These are phyloP conservation scores for Geotrichum klebahnii DNA, from an alignment of 1,139 yeast genomes.

Conservation along the genomic window DNA sequence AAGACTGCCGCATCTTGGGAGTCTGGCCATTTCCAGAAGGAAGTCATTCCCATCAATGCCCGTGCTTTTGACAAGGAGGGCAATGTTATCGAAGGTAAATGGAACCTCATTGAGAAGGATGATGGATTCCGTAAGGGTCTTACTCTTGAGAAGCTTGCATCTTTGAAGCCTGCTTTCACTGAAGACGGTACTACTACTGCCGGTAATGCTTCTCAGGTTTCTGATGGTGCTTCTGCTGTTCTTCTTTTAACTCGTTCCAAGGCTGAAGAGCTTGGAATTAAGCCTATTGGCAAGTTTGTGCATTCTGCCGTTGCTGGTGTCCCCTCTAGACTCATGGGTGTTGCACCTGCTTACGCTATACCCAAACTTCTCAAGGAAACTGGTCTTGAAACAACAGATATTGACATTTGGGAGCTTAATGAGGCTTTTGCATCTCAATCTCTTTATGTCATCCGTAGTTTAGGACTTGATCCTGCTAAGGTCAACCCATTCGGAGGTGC, in stretches of 20 bases:
- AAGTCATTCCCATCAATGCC: slow-evolving; percentile 41
- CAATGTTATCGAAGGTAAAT: slow-evolving; percentile 27
- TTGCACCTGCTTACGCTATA: slow-evolving; percentile 44
- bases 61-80: slow-evolving; percentile 33
- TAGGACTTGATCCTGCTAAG: slow-evolving; percentile 39
- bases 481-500: slow-evolving; percentile 47
- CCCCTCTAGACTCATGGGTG: slow-evolving; percentile 43
- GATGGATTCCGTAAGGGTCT: slow-evolving; percentile 40
- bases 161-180: slow-evolving; percentile 40
- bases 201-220: slow-evolving; percentile 45
- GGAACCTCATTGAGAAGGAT: slow-evolving; percentile 32
- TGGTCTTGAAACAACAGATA: slow-evolving; percentile 36
- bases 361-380: slow-evolving; percentile 39
- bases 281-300: slow-evolving; percentile 44
- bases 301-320: slow-evolving; percentile 43
- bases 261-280: slow-evolving; percentile 41
- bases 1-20: slow-evolving; percentile 42
- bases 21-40: slow-evolving; percentile 41
- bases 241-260: slow-evolving; percentile 40
- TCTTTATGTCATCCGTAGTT: slow-evolving; percentile 38
- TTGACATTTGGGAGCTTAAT: slow-evolving; percentile 43
- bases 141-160: slow-evolving; percentile 38
- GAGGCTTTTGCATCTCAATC: slow-evolving; percentile 47
- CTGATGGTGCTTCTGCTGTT: slow-evolving; percentile 47
- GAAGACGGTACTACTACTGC: slow-evolving; percentile 44